phyloP scores from a whole-genome alignment of 2,329 filamentous ascomycete species.

The Epicoccum sorghinum region DNA sequence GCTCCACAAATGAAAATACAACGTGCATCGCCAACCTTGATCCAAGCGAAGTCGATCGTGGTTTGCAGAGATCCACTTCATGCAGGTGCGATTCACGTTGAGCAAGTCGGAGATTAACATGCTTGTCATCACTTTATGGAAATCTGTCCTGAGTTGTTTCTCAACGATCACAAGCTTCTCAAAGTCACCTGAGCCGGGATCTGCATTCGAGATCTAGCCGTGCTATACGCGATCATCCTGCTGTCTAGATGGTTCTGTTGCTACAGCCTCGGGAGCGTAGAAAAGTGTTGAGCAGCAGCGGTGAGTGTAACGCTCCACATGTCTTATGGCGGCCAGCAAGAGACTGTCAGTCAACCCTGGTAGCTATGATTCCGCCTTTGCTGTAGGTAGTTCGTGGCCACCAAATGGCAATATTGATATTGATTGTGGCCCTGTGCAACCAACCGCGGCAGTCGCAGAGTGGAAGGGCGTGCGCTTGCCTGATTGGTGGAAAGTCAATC shows the following conservation, averaged over 20 bases:
- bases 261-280: neutral
- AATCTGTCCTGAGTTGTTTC: neutral
- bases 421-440: neutral
- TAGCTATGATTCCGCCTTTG: no score
- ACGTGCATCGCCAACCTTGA: neutral
- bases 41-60: neutral
- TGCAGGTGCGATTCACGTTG: conserved; percentile 3
- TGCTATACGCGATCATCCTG: no score
- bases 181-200: no score
- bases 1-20: neutral
- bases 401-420: no score
- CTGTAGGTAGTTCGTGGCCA: no score
- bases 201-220: no score
- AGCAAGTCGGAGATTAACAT: conserved; percentile 2
- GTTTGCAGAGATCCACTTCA: neutral
- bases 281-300: no score
- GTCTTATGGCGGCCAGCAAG: no score
- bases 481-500: neutral
- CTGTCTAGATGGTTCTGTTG: neutral
- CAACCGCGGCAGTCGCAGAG: neutral
- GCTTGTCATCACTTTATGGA: neutral
- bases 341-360: no score
- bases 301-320: no score
- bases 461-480: neutral
- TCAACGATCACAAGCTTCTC: no score